Percentiles rank a stretch among this genome's conserved stretches.
phyloP scores from a whole-genome alignment of 306 rosid genomes.

The Medicago arabica region DNA sequence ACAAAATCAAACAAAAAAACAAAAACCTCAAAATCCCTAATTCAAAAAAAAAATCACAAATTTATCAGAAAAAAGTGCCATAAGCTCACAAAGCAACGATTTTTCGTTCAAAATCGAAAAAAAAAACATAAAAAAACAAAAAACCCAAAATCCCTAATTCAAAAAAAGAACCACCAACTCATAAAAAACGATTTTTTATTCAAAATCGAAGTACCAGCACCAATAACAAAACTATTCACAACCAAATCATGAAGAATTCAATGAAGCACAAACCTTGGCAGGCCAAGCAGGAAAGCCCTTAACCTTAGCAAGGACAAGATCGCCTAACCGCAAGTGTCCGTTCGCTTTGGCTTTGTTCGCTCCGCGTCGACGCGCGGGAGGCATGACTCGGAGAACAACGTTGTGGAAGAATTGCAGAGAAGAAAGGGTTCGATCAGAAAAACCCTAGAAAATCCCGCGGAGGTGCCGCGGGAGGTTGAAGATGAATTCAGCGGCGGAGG shows the following conservation, averaged over 20 bases:
- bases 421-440: constrained; percentile 30
- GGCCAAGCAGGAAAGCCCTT: constrained; percentile 99
- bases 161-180: no score
- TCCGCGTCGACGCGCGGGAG: constrained; percentile 98
- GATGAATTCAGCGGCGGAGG: constrained; percentile 44
- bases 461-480: constrained; percentile 39
- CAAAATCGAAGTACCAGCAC: constrained; percentile 2
- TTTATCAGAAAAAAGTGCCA: neutral
- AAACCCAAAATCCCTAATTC: neutral
- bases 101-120: no score
- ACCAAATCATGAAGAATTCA: constrained; percentile 7
- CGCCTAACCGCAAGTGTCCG: constrained; percentile 80
- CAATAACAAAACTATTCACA: neutral
- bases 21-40: constrained; percentile 11
- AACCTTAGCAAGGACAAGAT: constrained; percentile 99
- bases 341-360: constrained; percentile 72
- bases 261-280: constrained; percentile 70
- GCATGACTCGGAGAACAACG: constrained; percentile 60
- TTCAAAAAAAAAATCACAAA: constrained; percentile 9
- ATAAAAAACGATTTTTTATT: neutral
- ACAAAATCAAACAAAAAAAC: constrained; percentile 1
- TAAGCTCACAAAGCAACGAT: neutral
- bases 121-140: neutral
- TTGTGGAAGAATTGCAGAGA: constrained; percentile 31
- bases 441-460: constrained; percentile 67